Base-by-base conservation (phyloP, 495 filamentous ascomycete species). In the Aspergillus carlsbadensis region DNA sequence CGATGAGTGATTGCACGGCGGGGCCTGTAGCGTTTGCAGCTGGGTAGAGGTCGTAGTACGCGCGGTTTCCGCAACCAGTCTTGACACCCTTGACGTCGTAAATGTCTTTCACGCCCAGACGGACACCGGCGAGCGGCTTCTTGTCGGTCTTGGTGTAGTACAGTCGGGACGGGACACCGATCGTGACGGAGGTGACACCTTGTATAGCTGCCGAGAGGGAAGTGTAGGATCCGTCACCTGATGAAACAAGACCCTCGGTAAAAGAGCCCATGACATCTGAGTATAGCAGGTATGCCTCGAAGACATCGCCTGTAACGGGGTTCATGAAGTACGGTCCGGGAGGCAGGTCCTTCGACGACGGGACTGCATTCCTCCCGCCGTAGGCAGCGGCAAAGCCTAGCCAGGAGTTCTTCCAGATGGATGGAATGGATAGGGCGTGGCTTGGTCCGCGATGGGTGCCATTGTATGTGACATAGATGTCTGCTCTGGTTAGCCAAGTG, bases 81-180 rank as follows among this genome's bases (percentile, higher is more conserved):
- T 64, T 63, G 1, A 78, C 50, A 10, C 78, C 79, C 18, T 67
- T 58, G 20, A 82, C 26, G 52, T 78, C 64, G 43, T 69, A 76
- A 31, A 76, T 72, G 34, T 82, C 79, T 49, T 77, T 79, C 14
- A 82, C 67, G 15, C 71, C 70, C 10, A 77, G 42, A 11, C 75
- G 70, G 10, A 70, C 63, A 6, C 73, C 71, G 6, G 70, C 66
- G 14, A 80, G 59, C 3, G 77, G 73, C 26, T 65, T 61, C n/a
- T 57, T 45, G 6, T 55, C 4, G 2, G 69, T 72, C 21, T 50
- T 50, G 0, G 60, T 64, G 36, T 62, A 74, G 55, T 78, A 79
- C 3, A 77, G 62, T 13, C 75, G 70, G 15, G 74, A 78, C 1
- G 78, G 77, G 8, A 81, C 73, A 17, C 71, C 73, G 24, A 77